Percentiles rank a stretch among this genome's conserved stretches.
Evolutionary conservation across 2,329 filamentous ascomycete species (phyloP).

Genomic region (Paracoccidioides brasiliensis): DNA sequence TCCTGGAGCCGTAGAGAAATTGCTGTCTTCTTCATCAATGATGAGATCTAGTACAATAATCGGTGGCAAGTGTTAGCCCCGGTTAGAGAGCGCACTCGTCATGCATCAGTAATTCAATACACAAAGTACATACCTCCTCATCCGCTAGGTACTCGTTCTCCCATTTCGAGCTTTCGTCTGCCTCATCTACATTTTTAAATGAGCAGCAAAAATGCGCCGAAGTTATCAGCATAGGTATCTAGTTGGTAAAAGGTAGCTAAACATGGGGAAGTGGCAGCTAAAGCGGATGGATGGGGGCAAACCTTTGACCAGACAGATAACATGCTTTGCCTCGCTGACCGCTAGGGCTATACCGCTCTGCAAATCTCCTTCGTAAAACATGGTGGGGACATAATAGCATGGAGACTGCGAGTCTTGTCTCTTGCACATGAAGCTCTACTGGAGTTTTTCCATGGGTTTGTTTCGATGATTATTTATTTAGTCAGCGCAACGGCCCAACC

Average conservation of each 20-base stretch:
- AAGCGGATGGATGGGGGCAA: slow-evolving; percentile 13
- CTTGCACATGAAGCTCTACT: not conserved
- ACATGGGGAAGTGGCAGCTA: not conserved
- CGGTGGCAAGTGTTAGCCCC: not conserved
- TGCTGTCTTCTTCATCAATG: slow-evolving; percentile 47
- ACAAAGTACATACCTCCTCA: slow-evolving; percentile 34
- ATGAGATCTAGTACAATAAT: slow-evolving; percentile 35
- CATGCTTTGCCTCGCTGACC: slow-evolving; percentile 60
- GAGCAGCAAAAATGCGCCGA: not conserved
- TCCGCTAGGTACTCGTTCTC: slow-evolving; percentile 52
- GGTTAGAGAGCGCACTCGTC: not conserved
- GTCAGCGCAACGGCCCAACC: slow-evolving; percentile 6
- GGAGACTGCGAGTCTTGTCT: not conserved
- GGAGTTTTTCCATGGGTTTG: not conserved
- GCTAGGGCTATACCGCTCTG: slow-evolving; percentile 70
- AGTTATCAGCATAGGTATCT: not conserved
- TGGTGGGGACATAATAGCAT: slow-evolving; percentile 24
- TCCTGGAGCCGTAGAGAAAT: slow-evolving; percentile 57
- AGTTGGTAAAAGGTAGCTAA: not conserved
- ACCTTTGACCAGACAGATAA: slow-evolving; percentile 78
- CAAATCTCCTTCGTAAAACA: slow-evolving; percentile 73
- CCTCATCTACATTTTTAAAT: slow-evolving; percentile 43
- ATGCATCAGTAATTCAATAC: not conserved
- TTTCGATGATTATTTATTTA: not conserved
- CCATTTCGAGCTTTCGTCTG: slow-evolving; percentile 57